Conservation (phyloP, 805 yeast genomes). For the Kluyveromyces dobzhanskii region DNA sequence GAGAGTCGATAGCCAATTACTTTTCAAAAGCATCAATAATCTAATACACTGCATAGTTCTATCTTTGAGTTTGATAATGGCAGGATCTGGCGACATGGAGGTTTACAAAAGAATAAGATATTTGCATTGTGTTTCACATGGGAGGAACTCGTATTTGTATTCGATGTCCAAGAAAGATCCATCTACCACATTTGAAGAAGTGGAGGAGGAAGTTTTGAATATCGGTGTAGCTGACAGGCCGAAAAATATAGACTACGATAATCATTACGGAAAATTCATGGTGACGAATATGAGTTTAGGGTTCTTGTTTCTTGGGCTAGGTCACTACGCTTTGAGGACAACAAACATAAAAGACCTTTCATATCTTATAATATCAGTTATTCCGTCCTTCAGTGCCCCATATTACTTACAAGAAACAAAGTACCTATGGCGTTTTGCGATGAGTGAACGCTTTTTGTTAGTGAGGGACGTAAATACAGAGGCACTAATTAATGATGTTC, state of each 20-base stretch:
- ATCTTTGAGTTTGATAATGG: conserved; percentile 67
- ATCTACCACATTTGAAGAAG: conserved; percentile 1
- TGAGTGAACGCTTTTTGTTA: conserved; percentile 73
- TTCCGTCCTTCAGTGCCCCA: conserved; percentile 40
- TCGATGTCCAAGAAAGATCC: neutral
- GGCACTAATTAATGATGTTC: conserved; percentile 39
- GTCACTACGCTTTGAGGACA: conserved; percentile 72
- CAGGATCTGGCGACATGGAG: conserved; percentile 85
- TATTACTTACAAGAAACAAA: conserved; percentile 75
- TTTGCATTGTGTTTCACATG: conserved; percentile 49
- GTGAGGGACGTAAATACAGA: conserved; percentile 60
- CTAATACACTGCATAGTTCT: conserved; percentile 54
- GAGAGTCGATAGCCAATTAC: conserved; percentile 51
- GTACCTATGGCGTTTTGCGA: conserved; percentile 84
- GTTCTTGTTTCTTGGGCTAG: conserved; percentile 82
- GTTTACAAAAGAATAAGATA: conserved; percentile 64
- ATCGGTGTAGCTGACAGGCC: neutral
- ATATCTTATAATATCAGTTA: conserved; percentile 57
- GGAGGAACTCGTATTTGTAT: conserved; percentile 25
- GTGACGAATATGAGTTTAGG: conserved; percentile 80
- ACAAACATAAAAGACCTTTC: conserved; percentile 38
- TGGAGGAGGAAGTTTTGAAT: conserved; percentile 7
- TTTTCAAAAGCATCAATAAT: conserved; percentile 41
- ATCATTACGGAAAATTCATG: conserved; percentile 63
- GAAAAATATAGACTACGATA: conserved; percentile 16